Evolutionary conservation across 768 basidiomycete species (phyloP).

Genomic region (Rhizopogon vinicolor): DNA sequence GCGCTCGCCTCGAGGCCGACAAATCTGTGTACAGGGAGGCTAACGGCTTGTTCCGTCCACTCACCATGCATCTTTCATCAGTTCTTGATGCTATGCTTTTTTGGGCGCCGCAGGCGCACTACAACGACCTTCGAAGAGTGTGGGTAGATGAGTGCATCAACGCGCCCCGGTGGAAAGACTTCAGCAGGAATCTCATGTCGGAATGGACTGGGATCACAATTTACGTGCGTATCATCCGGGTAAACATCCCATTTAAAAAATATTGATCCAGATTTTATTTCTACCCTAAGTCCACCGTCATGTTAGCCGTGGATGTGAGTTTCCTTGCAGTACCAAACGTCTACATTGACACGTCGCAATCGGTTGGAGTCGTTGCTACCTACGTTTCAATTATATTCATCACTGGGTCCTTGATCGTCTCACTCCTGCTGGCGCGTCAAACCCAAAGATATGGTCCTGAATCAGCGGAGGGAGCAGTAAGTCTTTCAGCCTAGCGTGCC

Average conservation of each 20-base stretch:
- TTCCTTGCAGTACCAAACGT: slow-evolving; percentile 34
- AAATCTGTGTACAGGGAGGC: slow-evolving; percentile 30
- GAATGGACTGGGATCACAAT: slow-evolving; percentile 9
- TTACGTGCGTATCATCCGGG: slow-evolving; percentile 3
- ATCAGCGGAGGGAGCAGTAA: slow-evolving; percentile 33
- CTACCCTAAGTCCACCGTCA: slow-evolving; percentile 24
- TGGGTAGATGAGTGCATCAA: slow-evolving; percentile 6
- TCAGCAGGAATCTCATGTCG: slow-evolving; percentile 15
- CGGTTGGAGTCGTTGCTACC: background rate
- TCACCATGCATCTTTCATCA: background rate
- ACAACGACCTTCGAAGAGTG: slow-evolving; percentile 12
- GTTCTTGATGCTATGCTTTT: slow-evolving; percentile 1
- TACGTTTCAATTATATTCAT: slow-evolving; percentile 7
- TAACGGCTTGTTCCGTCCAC: background rate
- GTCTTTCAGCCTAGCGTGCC: slow-evolving; percentile 5
- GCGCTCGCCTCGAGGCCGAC: slow-evolving; percentile 40
- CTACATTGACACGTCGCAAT: slow-evolving; percentile 4
- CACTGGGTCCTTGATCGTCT: slow-evolving; percentile 7
- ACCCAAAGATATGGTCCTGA: slow-evolving; percentile 31
- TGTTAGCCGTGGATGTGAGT: slow-evolving; percentile 28
- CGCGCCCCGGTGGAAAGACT: slow-evolving; percentile 12
- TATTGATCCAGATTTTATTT: background rate
- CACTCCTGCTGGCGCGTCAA: slow-evolving; percentile 4
- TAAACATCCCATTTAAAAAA: background rate
- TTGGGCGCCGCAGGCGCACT: slow-evolving; percentile 24